Evolutionary conservation across 208 protist genomes (phyloP), one percentile per base, ranked within the genome.

Genomic region (Acanthamoeba healyi): DNA sequence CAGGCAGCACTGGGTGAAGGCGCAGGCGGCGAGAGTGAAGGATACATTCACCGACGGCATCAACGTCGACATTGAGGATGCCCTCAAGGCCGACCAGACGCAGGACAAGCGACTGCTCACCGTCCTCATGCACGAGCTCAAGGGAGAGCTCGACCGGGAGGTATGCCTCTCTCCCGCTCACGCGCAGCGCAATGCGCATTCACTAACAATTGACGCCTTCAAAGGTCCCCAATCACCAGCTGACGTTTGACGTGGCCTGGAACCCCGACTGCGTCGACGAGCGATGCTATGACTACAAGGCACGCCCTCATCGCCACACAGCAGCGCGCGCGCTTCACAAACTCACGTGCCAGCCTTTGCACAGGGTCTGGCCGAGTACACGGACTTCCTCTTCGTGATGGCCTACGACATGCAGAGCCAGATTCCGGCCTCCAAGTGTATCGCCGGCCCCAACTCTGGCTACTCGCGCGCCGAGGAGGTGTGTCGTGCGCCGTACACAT

Each of bases 381-480:
- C 49, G 1, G 89, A 94, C 44, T 94, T 94, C 38, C 89, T 94
- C 46, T 77, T 94, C n/a, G 89, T 94, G 89, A 94, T 94, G 89
- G 70, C 67, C 19, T 94, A 94, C 46, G 89, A 94, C 38, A 84
- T 94, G 89, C 89, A 94, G 36, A 84, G 65, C 67, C 89, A 94
- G 46, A 94, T 94, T 63, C 89, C 89, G 29, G 86, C 58, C 36
- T 67, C 54, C 49, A 92, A 92, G 86, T 94, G 89, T 29, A 63
- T 94, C 17, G 89, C 89, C 46, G 89, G 89, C 7, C 40, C 89
- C 40, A 94, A 94, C 44, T 94, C 89, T 22, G 89, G 49, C 15
- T 94, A 65, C 42, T 10, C 6, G 5, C 42, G 89, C 19, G 89
- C 44, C 12, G 46, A 82, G 65, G 49, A 94, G 58, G 89, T 93